Evolutionary conservation across 1,284 basidiomycete species (phyloP).

Genomic region (Pseudozyma thailandica): DNA sequence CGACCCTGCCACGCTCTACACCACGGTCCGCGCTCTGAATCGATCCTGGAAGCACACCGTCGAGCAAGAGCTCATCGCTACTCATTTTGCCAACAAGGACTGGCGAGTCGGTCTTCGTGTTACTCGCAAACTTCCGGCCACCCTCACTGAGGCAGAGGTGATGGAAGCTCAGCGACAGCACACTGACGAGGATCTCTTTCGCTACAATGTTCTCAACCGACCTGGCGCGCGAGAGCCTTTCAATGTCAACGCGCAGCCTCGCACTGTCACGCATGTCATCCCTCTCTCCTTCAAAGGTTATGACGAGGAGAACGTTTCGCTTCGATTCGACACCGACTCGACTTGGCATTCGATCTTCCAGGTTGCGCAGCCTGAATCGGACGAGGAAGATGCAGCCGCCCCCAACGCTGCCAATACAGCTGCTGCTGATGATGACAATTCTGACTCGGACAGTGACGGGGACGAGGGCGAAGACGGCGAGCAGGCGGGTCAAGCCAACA

Average conservation of each 20-base stretch:
- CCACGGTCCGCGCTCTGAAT: constrained; percentile 51
- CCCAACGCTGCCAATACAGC: constrained; percentile 5
- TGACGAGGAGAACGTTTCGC: constrained; percentile 40
- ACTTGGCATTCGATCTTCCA: constrained; percentile 62
- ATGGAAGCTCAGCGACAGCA: constrained; percentile 31
- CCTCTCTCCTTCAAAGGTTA: constrained; percentile 54
- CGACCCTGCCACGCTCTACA: constrained; percentile 62
- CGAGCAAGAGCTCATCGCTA: constrained; percentile 48
- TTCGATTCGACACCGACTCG: constrained; percentile 53
- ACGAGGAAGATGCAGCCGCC: constrained; percentile 16
- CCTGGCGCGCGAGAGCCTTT: constrained; percentile 41
- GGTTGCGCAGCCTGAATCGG: constrained; percentile 24
- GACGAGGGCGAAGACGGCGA: constrained; percentile 11
- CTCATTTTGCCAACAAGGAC: constrained; percentile 49
- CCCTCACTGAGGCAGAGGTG: constrained; percentile 21
- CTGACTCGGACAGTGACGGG: constrained; percentile 13
- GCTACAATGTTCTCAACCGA: constrained; percentile 44
- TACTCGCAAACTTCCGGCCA: constrained; percentile 40
- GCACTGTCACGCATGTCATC: constrained; percentile 50
- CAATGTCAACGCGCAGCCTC: constrained; percentile 36
- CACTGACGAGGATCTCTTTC: constrained; percentile 35
- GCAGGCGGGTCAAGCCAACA: background rate
- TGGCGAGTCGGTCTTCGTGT: constrained; percentile 61
- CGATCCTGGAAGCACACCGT: constrained; percentile 53
- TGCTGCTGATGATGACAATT: constrained; percentile 12